Evolutionary conservation across 495 filamentous ascomycete species (phyloP), one percentile per base, ranked within the genome.

Genomic region (Beverwykella pulmonaria): DNA sequence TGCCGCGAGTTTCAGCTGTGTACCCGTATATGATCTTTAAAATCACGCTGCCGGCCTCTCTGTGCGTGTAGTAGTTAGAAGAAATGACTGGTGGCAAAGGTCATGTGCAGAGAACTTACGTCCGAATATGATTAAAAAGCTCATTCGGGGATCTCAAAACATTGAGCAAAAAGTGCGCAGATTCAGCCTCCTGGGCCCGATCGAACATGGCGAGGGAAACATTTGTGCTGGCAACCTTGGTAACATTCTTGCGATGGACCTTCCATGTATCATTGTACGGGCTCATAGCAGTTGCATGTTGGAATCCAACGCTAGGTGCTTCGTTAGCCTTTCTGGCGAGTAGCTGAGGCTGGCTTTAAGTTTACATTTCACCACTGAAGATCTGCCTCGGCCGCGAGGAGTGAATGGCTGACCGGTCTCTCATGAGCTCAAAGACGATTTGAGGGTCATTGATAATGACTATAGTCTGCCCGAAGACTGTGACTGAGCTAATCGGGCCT

Each of bases 401-500:
- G 59, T 82, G 65, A 25, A 77, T 78, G 0, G 63, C 72, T 0
- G 80, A 81, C 20, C 79, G 73, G 58, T 82, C 82, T 53, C 81
- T 79, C 48, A 84, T 26, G 0, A 85, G 71, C 27, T 84, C 80
- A 32, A 77, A 54, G 0, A 79, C 80, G 1, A 80, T 15, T 10
- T 72, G 53, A 10, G 70, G 59, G 39, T 84, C 80, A 59, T 84
- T 79, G 46, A 85, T 55, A 57, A 85, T 79, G 19, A 85, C 68
- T 6, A 85, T 74, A 0, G 77, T 79, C 60, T 79, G 76, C 12
- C 81, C 82, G 23, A 83, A 52, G 7, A 83, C 72, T 2, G 75
- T 82, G 1, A 86, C 59, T 14, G 82, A 85, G 68, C 81, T 85
- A 15, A 86, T 79, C 0, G 82, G 80, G 10, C n/a, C n/a, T n/a